Percentiles rank a stretch among this genome's conserved stretches.
These are phyloP conservation scores for Trichoderma guizhouense DNA, from an alignment of 2,329 filamentous ascomycete species.

Conservation along the genomic window DNA sequence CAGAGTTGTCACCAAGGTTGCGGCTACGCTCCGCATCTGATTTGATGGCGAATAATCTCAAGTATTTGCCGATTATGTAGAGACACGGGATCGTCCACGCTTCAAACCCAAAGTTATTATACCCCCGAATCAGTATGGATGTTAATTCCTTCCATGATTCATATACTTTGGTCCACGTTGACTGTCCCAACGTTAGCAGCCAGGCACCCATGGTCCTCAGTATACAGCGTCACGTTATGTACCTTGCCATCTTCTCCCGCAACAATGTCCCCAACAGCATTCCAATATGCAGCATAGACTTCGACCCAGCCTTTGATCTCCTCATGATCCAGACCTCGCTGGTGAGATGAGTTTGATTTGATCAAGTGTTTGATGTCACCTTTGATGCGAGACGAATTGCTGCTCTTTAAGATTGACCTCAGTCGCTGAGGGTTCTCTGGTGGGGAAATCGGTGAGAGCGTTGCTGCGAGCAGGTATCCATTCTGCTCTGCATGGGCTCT, in stretches of 20 bases:
- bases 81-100: conserved; percentile 92
- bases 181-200: conserved; percentile 30
- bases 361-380: conserved; percentile 72
- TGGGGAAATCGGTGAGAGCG: conserved; percentile 68
- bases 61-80: conserved; percentile 81
- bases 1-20: conserved; percentile 35
- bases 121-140: conserved; percentile 74
- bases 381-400: conserved; percentile 63
- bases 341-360: conserved; percentile 53
- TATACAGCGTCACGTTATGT: neutral
- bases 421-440: conserved; percentile 61
- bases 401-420: conserved; percentile 66
- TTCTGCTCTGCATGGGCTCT: conserved; percentile 61
- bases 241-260: conserved; percentile 45
- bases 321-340: conserved; percentile 54
- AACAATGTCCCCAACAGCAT: conserved; percentile 70
- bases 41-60: conserved; percentile 84
- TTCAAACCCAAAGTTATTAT: conserved; percentile 70
- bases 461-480: conserved; percentile 70
- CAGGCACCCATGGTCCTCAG: conserved; percentile 8
- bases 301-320: conserved; percentile 83
- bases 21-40: conserved; percentile 68
- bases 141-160: conserved; percentile 84
- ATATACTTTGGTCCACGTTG: conserved; percentile 81
- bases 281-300: conserved; percentile 81